These are phyloP conservation scores for Phytophthora cajani DNA, from an alignment of 352 stramenopile genomes.

Conservation along the genomic window DNA sequence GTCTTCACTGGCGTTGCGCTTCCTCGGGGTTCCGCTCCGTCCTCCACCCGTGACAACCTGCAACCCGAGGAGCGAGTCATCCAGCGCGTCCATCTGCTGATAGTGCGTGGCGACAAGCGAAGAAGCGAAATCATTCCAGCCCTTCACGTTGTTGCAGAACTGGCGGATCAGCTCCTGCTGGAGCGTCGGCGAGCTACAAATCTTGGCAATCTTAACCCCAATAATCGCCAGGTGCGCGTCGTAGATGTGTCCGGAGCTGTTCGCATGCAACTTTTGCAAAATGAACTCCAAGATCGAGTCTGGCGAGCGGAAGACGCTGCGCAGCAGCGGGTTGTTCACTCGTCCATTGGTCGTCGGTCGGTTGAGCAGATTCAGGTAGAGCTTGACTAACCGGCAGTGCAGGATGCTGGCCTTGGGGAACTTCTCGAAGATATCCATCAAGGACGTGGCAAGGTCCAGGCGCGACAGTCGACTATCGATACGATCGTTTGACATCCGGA, in stretches of 20 bases:
- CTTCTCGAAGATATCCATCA: conserved; percentile 77
- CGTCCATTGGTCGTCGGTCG: conserved; percentile 62
- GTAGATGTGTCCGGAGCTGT: conserved; percentile 56
- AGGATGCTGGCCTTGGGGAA: conserved; percentile 78
- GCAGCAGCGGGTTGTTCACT: conserved; percentile 79
- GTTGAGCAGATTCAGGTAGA: conserved; percentile 76
- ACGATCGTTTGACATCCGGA: conserved; percentile 68
- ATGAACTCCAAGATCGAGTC: conserved; percentile 78
- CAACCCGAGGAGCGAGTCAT: conserved; percentile 50
- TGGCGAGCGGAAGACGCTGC: conserved; percentile 73
- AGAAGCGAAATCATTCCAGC: conserved; percentile 72
- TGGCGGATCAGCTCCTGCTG: conserved; percentile 83
- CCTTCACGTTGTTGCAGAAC: conserved; percentile 65
- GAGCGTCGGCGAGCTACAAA: conserved; percentile 72
- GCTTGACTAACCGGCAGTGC: conserved; percentile 72
- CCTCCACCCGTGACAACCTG: conserved; percentile 27
- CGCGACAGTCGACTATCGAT: conserved; percentile 63
- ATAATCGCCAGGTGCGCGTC: conserved; percentile 79
- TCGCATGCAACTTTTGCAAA: conserved; percentile 66
- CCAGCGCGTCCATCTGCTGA: conserved; percentile 78
- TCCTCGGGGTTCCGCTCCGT: conserved; percentile 25
- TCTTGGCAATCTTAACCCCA: conserved; percentile 83
- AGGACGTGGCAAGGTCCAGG: conserved; percentile 60
- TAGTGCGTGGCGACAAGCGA: conserved; percentile 78
- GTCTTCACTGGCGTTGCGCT: conserved; percentile 42